Conservation (phyloP, 176 grass and related monocot genomes). For the Pharus latifolius region DNA sequence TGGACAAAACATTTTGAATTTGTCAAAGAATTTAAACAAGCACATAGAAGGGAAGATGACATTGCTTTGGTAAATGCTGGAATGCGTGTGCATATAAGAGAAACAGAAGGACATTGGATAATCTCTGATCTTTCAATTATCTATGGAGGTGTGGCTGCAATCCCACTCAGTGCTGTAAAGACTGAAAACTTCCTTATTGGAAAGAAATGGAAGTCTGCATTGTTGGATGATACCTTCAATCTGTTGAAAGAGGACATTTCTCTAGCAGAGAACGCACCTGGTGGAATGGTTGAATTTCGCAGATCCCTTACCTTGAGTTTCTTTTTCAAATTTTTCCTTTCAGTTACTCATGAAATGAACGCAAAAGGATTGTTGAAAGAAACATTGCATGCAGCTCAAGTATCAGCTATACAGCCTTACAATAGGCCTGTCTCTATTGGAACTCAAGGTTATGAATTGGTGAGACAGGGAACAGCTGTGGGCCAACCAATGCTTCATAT, state of each 20-base stretch:
- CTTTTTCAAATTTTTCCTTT: constrained; percentile 96
- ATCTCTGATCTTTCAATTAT: constrained; percentile 70
- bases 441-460: constrained; percentile 76
- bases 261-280: constrained; percentile 76
- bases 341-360: constrained; percentile 71
- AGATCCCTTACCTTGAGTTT: constrained; percentile 91
- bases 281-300: constrained; percentile 96
- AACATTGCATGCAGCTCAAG: constrained; percentile 30
- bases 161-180: constrained; percentile 60
- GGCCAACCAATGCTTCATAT: constrained; percentile 74
- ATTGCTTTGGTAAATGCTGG: constrained; percentile 97
- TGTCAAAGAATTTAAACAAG: constrained; percentile 96
- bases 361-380: constrained; percentile 42
- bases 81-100: constrained; percentile 58
- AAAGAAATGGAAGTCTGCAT: constrained; percentile 53
- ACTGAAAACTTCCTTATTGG: constrained; percentile 54
- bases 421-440: constrained; percentile 30
- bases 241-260: constrained; percentile 72
- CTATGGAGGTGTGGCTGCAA: constrained; percentile 72
- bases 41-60: constrained; percentile 97
- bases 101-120: constrained; percentile 40
- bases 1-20: constrained; percentile 83
- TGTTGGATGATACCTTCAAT: constrained; percentile 49
- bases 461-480: constrained; percentile 69
- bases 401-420: constrained; percentile 61